phyloP scores from a whole-genome alignment of 305 asterid genomes.

The Ajuga reptans region DNA sequence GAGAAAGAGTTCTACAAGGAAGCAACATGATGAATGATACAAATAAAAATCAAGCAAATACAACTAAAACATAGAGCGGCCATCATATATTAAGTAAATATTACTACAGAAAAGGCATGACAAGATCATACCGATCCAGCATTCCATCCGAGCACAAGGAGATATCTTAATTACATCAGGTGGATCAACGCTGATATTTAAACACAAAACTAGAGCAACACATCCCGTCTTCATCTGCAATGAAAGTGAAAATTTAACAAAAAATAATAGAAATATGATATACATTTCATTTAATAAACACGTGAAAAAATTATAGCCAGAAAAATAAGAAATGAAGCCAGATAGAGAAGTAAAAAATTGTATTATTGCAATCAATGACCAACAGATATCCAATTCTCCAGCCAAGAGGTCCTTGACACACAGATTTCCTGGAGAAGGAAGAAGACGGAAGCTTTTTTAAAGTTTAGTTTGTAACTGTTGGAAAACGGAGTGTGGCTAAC shows the following conservation, averaged over 20 bases:
- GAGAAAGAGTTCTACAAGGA: background rate
- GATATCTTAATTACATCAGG: slow-evolving; percentile 99
- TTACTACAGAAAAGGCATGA: slow-evolving; percentile 19
- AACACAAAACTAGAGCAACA: slow-evolving; percentile 92
- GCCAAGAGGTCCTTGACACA: background rate
- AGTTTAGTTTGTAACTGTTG: background rate
- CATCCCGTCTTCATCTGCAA: slow-evolving; percentile 99
- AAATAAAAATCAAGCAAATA: background rate
- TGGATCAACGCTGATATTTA: slow-evolving; percentile 92
- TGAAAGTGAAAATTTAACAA: slow-evolving; percentile 21
- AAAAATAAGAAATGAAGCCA: background rate
- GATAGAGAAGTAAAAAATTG: background rate
- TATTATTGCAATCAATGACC: background rate
- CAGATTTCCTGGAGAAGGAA: slow-evolving; percentile 4
- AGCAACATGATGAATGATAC: background rate
- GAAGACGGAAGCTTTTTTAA: background rate
- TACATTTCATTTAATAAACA: background rate
- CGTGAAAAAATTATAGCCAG: background rate
- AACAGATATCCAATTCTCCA: slow-evolving; percentile 5
- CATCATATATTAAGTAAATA: slow-evolving; percentile 7
- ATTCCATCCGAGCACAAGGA: slow-evolving; percentile 99
- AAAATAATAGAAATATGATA: background rate
- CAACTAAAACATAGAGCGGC: background rate
- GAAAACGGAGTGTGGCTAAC: background rate
- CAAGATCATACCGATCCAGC: slow-evolving; percentile 77